phyloP scores from a whole-genome alignment of 345 rosid genomes.

The Eucalyptus marginata region DNA sequence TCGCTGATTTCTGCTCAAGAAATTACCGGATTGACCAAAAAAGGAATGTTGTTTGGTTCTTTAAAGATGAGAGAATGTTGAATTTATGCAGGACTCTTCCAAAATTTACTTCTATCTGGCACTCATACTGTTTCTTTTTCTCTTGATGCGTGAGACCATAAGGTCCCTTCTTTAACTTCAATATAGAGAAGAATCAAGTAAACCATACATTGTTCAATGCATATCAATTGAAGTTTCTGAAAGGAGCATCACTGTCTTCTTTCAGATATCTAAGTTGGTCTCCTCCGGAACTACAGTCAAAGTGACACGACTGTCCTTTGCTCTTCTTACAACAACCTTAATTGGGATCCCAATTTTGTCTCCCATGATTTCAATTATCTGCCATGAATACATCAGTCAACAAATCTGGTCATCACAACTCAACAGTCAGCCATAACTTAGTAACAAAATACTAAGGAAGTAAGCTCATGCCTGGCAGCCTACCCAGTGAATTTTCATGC shows the following conservation, averaged over 20 bases:
- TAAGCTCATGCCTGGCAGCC: not conserved
- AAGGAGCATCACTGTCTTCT: not conserved
- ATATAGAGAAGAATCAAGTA: not conserved
- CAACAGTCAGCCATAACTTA: not conserved
- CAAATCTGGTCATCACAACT: not conserved
- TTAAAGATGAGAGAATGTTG: not conserved
- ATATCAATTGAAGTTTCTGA: not conserved
- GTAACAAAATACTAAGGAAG: not conserved
- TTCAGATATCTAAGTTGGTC: constrained; percentile 56
- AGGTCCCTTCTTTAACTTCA: not conserved
- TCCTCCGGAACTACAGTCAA: constrained; percentile 73
- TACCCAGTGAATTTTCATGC: not conserved
- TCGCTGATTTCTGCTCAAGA: not conserved
- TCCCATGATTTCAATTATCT: constrained; percentile 67
- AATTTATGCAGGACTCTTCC: not conserved
- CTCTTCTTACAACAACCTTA: constrained; percentile 49
- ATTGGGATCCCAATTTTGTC: constrained; percentile 49
- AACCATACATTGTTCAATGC: not conserved
- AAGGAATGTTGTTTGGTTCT: not conserved
- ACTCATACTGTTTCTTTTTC: not conserved
- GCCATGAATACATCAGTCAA: not conserved
- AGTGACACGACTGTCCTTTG: constrained; percentile 19
- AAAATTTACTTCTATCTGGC: not conserved
- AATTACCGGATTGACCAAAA: not conserved
- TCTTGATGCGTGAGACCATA: not conserved